Conservation (phyloP, 129 eudicot species). For the Deinandra increscens region DNA sequence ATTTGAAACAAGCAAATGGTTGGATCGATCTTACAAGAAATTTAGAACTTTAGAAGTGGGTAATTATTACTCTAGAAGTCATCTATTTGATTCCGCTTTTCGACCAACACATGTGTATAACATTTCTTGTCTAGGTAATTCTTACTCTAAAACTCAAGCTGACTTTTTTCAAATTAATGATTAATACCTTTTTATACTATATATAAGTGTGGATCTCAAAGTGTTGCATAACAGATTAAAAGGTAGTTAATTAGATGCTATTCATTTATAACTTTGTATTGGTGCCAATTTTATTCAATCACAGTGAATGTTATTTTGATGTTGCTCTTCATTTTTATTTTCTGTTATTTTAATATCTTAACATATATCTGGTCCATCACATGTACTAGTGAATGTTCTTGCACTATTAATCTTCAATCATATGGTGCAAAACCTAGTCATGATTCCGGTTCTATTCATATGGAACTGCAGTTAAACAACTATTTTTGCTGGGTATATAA, state of each 20-base stretch:
- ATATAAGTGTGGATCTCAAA: too few species aligned
- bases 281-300: too few species aligned
- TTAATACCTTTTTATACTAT: too few species aligned
- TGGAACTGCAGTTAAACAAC: too few species aligned
- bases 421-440: conserved; percentile 29
- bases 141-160: not conserved
- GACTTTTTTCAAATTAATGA: not conserved
- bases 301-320: too few species aligned
- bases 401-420: conserved; percentile 40
- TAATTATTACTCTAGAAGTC: conserved; percentile 22
- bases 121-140: conserved; percentile 33
- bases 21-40: conserved; percentile 48
- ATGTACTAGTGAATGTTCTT: conserved; percentile 48
- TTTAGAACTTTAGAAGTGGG: conserved; percentile 28
- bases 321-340: too few species aligned
- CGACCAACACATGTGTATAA: conserved; percentile 30
- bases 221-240: too few species aligned
- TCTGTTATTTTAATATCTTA: too few species aligned
- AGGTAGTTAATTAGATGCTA: too few species aligned
- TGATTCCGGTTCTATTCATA: conserved; percentile 33
- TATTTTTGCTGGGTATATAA: too few species aligned
- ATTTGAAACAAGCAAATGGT: conserved; percentile 50
- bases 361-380: too few species aligned
- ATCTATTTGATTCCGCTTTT: conserved; percentile 21
- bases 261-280: too few species aligned